Evolutionary conservation across 257 asterid genomes (phyloP).

Genomic region (Galeopsis tetrahit): DNA sequence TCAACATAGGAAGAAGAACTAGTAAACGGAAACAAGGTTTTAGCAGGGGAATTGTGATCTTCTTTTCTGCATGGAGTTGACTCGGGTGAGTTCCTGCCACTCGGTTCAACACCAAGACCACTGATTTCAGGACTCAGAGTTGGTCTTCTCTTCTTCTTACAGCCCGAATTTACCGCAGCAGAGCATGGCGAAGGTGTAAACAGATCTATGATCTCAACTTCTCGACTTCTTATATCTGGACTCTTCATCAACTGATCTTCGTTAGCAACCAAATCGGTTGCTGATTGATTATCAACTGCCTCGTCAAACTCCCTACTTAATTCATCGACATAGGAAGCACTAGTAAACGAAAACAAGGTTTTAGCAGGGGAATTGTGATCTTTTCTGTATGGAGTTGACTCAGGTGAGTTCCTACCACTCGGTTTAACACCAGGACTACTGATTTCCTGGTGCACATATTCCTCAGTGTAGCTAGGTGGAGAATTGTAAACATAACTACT

Average conservation of each 20-base stretch:
- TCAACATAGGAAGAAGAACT: constrained; percentile 26
- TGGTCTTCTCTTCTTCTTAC: constrained; percentile 64
- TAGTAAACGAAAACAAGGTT: constrained; percentile 18
- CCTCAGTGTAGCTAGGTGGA: constrained; percentile 29
- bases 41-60: constrained; percentile 28
- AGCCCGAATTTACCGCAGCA: constrained; percentile 30
- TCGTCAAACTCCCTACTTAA: background rate
- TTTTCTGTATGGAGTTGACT: constrained; percentile 11
- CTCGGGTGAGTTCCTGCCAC: background rate
- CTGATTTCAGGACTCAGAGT: constrained; percentile 50
- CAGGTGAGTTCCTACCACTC: background rate
- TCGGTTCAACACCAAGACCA: background rate
- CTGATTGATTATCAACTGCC: constrained; percentile 20
- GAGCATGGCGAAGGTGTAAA: constrained; percentile 73
- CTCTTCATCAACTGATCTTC: constrained; percentile 34
- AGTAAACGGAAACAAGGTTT: constrained; percentile 18
- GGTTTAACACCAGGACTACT: constrained; percentile 4
- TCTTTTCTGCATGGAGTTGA: constrained; percentile 15
- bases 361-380: constrained; percentile 29
- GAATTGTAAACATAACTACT: constrained; percentile 19
- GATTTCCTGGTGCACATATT: constrained; percentile 22
- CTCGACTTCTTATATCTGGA: constrained; percentile 25
- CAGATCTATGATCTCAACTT: constrained; percentile 74
- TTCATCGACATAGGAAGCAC: constrained; percentile 26
- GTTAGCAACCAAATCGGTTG: constrained; percentile 29